Evolutionary conservation across 2,329 filamentous ascomycete genomes (phyloP).

Genomic region (Fusarium denticulatum): DNA sequence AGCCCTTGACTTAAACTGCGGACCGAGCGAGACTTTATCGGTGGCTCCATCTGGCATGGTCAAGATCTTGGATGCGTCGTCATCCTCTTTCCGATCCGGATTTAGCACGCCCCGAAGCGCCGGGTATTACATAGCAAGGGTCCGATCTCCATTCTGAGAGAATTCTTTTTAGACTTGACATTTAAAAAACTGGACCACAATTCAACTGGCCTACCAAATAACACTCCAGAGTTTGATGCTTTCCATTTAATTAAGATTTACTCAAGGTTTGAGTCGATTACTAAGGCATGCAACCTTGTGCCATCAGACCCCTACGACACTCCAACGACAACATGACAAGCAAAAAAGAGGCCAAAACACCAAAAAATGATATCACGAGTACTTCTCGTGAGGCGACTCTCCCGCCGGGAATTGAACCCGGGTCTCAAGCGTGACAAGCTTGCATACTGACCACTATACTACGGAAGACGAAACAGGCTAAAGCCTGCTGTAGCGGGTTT

Average conservation of each 20-base stretch:
- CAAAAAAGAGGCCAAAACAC: not conserved
- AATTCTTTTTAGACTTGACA: not conserved
- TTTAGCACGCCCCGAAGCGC: not conserved
- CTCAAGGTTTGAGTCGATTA: not conserved
- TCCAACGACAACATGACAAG: not conserved
- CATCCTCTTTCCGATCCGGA: conserved; percentile 7
- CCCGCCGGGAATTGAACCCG: conserved; percentile 45
- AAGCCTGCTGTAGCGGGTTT: not conserved
- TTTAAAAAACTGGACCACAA: not conserved
- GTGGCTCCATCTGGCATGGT: conserved; percentile 12
- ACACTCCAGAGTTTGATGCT: not conserved
- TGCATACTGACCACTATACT: conserved; percentile 47
- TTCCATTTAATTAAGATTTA: not conserved
- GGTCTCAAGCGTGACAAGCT: conserved; percentile 46
- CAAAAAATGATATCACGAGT: conserved; percentile 24
- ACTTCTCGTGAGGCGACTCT: conserved; percentile 36
- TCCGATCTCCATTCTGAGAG: not conserved
- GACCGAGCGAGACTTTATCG: conserved; percentile 1
- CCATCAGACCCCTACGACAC: not conserved
- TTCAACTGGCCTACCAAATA: not conserved
- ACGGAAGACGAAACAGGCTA: not conserved
- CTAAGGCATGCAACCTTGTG: not conserved
- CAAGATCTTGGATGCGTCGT: conserved; percentile 17
- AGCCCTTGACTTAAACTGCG: not conserved
- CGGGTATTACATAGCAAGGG: not conserved